Evolutionary conservation across 129 eudicot genomes (phyloP).

Genomic region (Oenanthe sinensis): DNA sequence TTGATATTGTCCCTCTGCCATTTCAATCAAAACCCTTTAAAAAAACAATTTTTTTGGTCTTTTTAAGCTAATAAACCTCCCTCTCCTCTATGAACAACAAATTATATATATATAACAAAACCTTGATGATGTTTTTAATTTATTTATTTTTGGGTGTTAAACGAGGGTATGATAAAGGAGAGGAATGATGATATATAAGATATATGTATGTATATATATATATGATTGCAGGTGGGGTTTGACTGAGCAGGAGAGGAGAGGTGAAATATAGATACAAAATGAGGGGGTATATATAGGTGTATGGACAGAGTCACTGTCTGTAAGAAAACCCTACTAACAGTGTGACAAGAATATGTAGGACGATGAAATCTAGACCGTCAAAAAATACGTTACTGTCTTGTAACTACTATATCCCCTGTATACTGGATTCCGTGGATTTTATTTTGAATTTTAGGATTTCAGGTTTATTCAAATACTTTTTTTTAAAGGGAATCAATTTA

Average conservation of each 20-base stretch:
- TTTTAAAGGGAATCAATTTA: too few relatives aligned
- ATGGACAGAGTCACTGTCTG: not conserved
- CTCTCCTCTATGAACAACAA: constrained; percentile 49
- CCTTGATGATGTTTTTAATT: constrained; percentile 13
- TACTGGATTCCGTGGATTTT: too few relatives aligned
- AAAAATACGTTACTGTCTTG: not conserved
- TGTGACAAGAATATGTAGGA: not conserved
- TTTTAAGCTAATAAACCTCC: constrained; percentile 33
- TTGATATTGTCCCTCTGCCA: constrained; percentile 50
- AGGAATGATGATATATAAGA: constrained; percentile 30
- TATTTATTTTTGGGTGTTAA: constrained; percentile 17
- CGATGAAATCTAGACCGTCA: constrained; percentile 5
- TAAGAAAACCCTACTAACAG: constrained; percentile 12
- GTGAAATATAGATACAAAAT: not conserved
- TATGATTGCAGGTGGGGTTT: not conserved
- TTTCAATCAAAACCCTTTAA: constrained; percentile 27
- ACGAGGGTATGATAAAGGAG: constrained; percentile 35
- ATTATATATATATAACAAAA: not conserved
- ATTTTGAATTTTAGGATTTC: too few relatives aligned
- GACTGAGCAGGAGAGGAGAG: not conserved
- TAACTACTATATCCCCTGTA: not conserved
- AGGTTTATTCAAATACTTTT: too few relatives aligned
- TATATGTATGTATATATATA: not conserved
- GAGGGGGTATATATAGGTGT: not conserved
- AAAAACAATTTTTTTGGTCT: constrained; percentile 12